phyloP scores from a whole-genome alignment of 106 monocot genomes.

The Dendrobium catenatum region DNA sequence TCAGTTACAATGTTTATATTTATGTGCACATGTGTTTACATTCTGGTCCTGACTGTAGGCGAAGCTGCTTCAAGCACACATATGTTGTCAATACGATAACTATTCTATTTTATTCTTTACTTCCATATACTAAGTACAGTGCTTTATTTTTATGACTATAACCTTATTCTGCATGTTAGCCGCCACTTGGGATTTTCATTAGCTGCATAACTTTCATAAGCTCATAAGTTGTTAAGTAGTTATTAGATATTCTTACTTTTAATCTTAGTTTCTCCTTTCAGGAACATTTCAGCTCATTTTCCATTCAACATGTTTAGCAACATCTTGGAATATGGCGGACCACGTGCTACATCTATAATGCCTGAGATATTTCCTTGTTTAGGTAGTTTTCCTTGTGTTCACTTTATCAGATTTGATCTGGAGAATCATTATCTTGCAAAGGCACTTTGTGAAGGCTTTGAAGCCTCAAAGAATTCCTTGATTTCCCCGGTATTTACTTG shows the following conservation, averaged over 20 bases:
- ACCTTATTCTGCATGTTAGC: neutral
- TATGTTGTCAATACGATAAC: neutral
- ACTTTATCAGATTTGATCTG: slow-evolving; percentile 43
- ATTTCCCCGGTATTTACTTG: slow-evolving; percentile 28
- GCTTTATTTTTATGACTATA: neutral
- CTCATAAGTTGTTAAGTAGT: neutral
- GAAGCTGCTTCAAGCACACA: neutral
- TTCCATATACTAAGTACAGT: neutral
- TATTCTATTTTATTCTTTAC: neutral
- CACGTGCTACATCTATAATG: slow-evolving; percentile 40
- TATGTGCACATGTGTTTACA: neutral
- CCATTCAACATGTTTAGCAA: slow-evolving; percentile 55
- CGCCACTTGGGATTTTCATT: neutral
- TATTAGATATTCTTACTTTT: neutral
- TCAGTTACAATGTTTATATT: neutral
- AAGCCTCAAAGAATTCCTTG: slow-evolving; percentile 4
- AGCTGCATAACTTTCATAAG: neutral
- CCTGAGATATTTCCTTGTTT: slow-evolving; percentile 25
- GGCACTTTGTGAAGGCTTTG: slow-evolving; percentile 46
- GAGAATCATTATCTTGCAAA: slow-evolving; percentile 22
- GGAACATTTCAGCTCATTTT: slow-evolving; percentile 42
- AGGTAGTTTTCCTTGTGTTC: slow-evolving; percentile 30
- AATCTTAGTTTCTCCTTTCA: slow-evolving; percentile 14
- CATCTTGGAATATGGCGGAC: slow-evolving; percentile 73
- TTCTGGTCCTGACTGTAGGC: neutral